Conservation (phyloP, 1,284 basidiomycete genomes). For the Tilletia horrida region DNA sequence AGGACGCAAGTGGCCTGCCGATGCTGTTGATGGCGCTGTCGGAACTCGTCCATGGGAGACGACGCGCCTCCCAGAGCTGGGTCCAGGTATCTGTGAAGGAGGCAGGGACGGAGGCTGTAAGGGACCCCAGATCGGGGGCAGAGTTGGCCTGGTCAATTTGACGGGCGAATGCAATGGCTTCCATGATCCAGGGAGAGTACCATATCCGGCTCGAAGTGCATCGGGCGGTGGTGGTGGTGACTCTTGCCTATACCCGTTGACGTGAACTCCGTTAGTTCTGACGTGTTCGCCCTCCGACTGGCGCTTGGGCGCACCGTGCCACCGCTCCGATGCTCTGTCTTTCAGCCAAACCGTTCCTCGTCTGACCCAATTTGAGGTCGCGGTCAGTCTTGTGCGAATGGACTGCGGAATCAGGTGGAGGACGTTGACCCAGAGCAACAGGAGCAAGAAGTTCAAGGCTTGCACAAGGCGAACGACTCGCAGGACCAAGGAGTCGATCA, state of each 20-base stretch:
- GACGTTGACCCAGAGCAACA: neutral
- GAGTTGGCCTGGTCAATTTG: neutral
- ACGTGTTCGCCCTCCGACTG: too few species aligned
- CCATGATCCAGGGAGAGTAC: conserved; percentile 6
- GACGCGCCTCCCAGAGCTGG: too few species aligned
- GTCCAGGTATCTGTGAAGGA: too few species aligned
- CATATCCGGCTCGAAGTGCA: neutral
- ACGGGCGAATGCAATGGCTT: neutral
- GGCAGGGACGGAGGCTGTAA: too few species aligned
- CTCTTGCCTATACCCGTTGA: too few species aligned
- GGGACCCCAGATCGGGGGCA: neutral
- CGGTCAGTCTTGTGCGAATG: neutral
- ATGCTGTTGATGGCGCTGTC: too few species aligned
- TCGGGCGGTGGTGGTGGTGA: too few species aligned
- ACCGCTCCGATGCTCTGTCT: too few species aligned
- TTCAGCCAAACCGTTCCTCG: neutral
- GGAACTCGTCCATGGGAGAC: too few species aligned
- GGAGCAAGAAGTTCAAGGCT: neutral
- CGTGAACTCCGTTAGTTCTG: too few species aligned
- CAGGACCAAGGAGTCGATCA: neutral
- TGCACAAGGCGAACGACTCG: neutral
- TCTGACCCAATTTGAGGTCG: neutral
- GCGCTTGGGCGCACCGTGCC: too few species aligned
- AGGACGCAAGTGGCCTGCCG: too few species aligned
- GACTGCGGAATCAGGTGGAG: neutral